phyloP scores from a whole-genome alignment of 1,139 yeast genomes.

The Kodamaea plutei region DNA sequence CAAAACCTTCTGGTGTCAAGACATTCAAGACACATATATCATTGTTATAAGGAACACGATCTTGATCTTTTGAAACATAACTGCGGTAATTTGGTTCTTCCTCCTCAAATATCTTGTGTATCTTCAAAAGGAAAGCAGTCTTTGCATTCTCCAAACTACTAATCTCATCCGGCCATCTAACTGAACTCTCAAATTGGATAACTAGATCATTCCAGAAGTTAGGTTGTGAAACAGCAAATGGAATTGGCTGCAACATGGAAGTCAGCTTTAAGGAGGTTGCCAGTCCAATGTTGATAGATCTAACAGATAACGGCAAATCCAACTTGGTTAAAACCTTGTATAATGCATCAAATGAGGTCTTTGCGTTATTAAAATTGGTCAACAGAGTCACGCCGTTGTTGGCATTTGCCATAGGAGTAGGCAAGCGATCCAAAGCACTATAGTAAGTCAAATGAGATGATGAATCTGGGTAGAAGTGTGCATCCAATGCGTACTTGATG shows the following conservation, averaged over 20 bases:
- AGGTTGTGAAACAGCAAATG: conserved; percentile 72
- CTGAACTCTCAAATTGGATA: conserved; percentile 82
- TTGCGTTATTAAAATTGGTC: conserved; percentile 52
- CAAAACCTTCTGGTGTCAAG: conserved; percentile 83
- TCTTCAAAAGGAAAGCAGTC: conserved; percentile 78
- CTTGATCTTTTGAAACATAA: conserved; percentile 45
- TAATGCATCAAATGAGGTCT: conserved; percentile 63
- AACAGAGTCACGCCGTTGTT: conserved; percentile 50
- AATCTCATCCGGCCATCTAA: conserved; percentile 95
- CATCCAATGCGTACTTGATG: conserved; percentile 55
- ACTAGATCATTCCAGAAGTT: conserved; percentile 79
- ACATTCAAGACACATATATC: conserved; percentile 58
- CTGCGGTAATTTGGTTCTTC: conserved; percentile 52
- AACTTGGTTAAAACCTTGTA: conserved; percentile 49
- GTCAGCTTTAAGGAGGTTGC: conserved; percentile 71
- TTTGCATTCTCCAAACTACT: conserved; percentile 83
- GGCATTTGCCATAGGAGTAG: conserved; percentile 36
- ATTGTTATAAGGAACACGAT: conserved; percentile 61
- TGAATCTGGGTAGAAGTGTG: conserved; percentile 54
- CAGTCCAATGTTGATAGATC: conserved; percentile 63
- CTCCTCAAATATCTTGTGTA: conserved; percentile 51
- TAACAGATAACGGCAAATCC: conserved; percentile 69
- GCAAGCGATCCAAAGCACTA: conserved; percentile 7
- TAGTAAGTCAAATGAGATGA: conserved; percentile 32
- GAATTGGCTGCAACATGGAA: conserved; percentile 74